Base-by-base conservation (phyloP, 192 early-diverging fungal species). In the Backusella sp. region DNA sequence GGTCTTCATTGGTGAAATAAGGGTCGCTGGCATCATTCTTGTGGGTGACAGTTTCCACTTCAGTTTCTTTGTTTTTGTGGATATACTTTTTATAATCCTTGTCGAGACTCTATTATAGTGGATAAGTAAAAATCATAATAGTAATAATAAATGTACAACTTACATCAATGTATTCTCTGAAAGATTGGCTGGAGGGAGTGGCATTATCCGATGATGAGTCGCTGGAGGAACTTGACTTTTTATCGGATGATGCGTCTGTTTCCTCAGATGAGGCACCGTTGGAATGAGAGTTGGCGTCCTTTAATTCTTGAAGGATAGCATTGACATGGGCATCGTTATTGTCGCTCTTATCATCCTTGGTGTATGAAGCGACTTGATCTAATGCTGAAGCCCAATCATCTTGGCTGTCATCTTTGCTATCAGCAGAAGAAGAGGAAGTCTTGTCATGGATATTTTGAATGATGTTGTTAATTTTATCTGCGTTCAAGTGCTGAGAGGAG, bases 31-130 rank as follows among this genome's bases (percentile, higher is more conserved):
- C 52, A 34, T 73, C 52, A 11, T 74, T 74, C 17, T 74, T 65
- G 67, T 74, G 73, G 28, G 59, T 74, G 14, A 74, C 73, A n/a
- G 26, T 28, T n/a, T 37, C 65, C 4, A 15, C 41, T 74, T 74
- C 65, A 32, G 73, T 21, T 30, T 62, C 65, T 21, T 66, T 65
- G 26, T 66, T 74, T 2, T 74, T 49, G 1, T 49, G 26, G 35
- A 74, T 74, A 21, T 66, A 66, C 19, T 32, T 62, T 30, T 74
- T 42, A 44, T 66, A 74, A 46, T 74, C 65, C 34, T 49, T 41
- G 23, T 74, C 73, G 35, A 74, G 52, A 34, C 28, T 66, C 49
- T 59, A 52, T 34, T 23, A 35, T 32, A 3, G 32, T 32, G 32
- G 32, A 19, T 35, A 5, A 19, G 26, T 15, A 66, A 66, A 66